A percentile compares a stretch with the other conserved stretches of the same genome.
Evolutionary conservation across 2,329 filamentous ascomycete genomes (phyloP).

Genomic region (Aspergillus vadensis): DNA sequence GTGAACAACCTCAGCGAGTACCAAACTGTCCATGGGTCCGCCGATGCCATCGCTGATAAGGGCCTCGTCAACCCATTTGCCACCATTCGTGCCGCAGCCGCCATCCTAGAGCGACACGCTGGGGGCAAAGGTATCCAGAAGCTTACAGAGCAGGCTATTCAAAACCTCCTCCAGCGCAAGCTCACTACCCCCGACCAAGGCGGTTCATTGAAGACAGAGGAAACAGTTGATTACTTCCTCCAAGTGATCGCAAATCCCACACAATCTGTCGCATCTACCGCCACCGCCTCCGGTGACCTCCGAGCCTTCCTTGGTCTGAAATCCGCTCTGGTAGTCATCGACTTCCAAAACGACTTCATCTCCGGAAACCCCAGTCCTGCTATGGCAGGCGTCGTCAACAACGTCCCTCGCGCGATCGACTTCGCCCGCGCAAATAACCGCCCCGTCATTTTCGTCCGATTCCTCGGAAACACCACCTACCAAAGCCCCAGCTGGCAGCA

Average conservation of each 20-base stretch:
- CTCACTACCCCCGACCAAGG: slow-evolving; percentile 5
- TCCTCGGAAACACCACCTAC: slow-evolving; percentile 3
- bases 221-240: no score
- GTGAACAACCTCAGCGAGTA: slow-evolving; percentile 5
- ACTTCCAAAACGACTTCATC: neutral
- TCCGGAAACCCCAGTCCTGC: neutral
- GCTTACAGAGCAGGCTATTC: neutral
- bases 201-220: neutral
- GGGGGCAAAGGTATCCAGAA: neutral
- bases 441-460: slow-evolving; percentile 3
- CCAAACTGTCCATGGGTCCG: slow-evolving; percentile 9
- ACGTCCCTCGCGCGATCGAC: neutral
- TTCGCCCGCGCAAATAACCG: neutral
- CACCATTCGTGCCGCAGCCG: neutral
- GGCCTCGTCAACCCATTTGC: slow-evolving; percentile 6
- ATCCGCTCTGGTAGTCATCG: no score
- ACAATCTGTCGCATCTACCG: no score
- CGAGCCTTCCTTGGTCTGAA: no score
- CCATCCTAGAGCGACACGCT: slow-evolving; percentile 5
- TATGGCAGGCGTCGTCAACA: slow-evolving; percentile 1
- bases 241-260: no score
- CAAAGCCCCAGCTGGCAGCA: slow-evolving; percentile 2
- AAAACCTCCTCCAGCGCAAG: neutral
- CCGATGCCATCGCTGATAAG: slow-evolving; percentile 3
- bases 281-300: no score